Evolutionary conservation across 2,329 filamentous ascomycete genomes (phyloP).

Genomic region (Trichoderma sp.): DNA sequence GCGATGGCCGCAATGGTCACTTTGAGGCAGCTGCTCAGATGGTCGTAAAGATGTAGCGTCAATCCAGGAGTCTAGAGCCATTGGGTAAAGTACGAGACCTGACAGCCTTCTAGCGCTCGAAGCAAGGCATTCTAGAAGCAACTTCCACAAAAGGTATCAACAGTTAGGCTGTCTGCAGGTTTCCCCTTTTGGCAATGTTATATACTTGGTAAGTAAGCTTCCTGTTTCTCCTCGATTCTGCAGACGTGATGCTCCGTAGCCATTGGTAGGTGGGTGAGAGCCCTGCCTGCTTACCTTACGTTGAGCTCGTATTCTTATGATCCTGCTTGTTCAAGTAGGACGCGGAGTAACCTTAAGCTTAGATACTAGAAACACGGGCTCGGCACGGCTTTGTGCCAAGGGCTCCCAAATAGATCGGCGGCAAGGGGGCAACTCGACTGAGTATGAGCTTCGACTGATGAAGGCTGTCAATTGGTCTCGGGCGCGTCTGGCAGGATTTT

Average conservation of each 20-base stretch:
- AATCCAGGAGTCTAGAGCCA: neutral
- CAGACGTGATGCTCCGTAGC: too few species aligned
- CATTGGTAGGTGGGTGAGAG: too few species aligned
- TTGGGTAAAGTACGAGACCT: neutral
- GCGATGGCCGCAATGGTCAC: neutral
- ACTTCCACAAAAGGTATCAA: neutral
- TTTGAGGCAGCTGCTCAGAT: neutral
- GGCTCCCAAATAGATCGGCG: slow-evolving; percentile 3
- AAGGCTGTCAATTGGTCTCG: neutral
- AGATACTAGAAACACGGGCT: neutral
- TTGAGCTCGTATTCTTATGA: neutral
- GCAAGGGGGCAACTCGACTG: neutral
- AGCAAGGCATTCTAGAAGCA: neutral
- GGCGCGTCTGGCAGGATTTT: too few species aligned
- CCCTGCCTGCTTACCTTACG: neutral
- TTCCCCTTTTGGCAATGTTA: too few species aligned
- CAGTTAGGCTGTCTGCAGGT: neutral
- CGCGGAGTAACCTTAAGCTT: slow-evolving; percentile 23
- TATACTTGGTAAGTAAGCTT: too few species aligned
- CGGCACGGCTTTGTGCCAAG: slow-evolving; percentile 5
- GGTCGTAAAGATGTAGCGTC: neutral
- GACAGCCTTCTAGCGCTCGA: neutral
- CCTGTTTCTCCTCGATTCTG: too few species aligned
- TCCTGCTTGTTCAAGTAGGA: neutral
- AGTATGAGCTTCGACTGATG: neutral